Conservation (phyloP, 140 eudicot species). For the Oenanthe javanica region DNA sequence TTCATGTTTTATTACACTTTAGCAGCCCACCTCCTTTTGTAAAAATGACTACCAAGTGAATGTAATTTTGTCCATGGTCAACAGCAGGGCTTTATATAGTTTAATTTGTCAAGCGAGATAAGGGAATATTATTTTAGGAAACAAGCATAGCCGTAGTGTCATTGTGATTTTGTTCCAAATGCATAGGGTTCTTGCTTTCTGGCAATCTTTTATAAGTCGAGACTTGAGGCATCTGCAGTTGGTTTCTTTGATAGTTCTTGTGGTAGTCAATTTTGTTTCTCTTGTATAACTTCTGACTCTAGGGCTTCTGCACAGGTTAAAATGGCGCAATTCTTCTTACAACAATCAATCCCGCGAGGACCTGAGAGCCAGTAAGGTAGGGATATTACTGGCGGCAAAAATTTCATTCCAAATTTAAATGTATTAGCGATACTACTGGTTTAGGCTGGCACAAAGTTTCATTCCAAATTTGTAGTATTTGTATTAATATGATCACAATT, state of each 20-base stretch:
- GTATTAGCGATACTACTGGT: conserved; percentile 1
- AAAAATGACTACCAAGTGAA: background rate
- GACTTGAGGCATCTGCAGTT: background rate
- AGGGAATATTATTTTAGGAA: background rate
- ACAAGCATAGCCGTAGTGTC: background rate
- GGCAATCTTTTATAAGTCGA: background rate
- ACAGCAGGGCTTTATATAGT: background rate
- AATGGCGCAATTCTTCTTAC: background rate
- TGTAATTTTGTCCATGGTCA: background rate
- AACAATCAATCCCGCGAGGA: background rate
- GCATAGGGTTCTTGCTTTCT: background rate
- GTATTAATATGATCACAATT: background rate
- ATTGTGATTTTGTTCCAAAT: background rate
- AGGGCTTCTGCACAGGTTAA: background rate
- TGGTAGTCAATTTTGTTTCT: background rate
- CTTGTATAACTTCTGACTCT: background rate
- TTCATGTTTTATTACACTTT: background rate
- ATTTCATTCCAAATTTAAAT: background rate
- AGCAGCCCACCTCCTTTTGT: background rate
- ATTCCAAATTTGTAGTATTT: background rate
- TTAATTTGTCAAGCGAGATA: background rate
- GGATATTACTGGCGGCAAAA: conserved; percentile 1
- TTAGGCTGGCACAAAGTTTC: background rate
- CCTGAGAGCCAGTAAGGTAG: background rate
- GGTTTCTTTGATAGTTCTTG: background rate